These are phyloP conservation scores for Hortaea sp. DNA, from an alignment of 2,329 filamentous ascomycete species.

Conservation along the genomic window DNA sequence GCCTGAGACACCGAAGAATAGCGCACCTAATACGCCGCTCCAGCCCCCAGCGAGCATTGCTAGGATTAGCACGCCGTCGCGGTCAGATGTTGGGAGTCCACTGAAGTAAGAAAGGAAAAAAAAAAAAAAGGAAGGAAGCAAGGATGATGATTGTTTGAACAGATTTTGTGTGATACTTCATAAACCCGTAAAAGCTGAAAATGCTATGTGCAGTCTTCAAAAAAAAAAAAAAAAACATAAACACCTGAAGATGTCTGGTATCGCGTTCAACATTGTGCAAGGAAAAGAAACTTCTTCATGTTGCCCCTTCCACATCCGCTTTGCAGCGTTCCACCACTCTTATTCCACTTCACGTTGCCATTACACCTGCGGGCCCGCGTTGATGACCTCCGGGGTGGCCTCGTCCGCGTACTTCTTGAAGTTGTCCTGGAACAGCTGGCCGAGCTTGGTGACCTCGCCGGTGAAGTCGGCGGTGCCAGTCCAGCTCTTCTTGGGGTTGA, in stretches of 20 bases:
- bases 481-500: constrained; percentile 94
- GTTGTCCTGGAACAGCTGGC: constrained; percentile 84
- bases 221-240: too few relatives aligned
- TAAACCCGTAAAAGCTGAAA: too few relatives aligned
- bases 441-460: constrained; percentile 82
- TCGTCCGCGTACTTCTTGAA: constrained; percentile 88
- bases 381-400: constrained; percentile 41
- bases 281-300: too few relatives aligned
- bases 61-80: constrained; percentile 14
- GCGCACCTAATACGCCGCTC: constrained; percentile 25
- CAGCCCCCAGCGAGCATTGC: constrained; percentile 11
- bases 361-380: background rate
- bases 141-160: background rate
- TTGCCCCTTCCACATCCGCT: too few relatives aligned
- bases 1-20: constrained; percentile 15
- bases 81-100: constrained; percentile 25
- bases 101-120: constrained; percentile 14
- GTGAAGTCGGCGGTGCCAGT: constrained; percentile 74
- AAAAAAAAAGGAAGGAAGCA: background rate
- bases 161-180: too few relatives aligned
- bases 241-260: too few relatives aligned
- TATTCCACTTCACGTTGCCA: too few relatives aligned
- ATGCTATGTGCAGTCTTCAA: too few relatives aligned
- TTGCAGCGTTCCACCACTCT: too few relatives aligned
- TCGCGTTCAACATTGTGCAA: too few relatives aligned